Evolutionary conservation across 2,329 filamentous ascomycete species (phyloP), one percentile per base, ranked within the genome.

Genomic region (Talaromyces sp.): DNA sequence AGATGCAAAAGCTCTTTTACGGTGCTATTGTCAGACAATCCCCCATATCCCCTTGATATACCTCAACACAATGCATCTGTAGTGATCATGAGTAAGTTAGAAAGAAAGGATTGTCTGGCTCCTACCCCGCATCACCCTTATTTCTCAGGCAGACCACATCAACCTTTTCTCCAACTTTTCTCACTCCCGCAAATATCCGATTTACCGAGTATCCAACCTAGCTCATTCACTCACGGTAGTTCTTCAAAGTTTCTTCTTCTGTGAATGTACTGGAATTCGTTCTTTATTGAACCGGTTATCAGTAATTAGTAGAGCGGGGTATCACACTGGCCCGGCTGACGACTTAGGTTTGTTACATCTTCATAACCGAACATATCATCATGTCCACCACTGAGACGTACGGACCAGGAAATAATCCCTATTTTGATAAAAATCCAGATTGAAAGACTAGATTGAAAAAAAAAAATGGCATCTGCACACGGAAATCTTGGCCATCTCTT

Each of bases 401-500:
- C n/a, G n/a, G n/a, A 51, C 35, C 6, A 10, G 33, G 17, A 50
- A 35, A 36, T 5, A 10, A 7, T 28, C 25, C 4, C n/a, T n/a
- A n/a, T n/a, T 28, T 7, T 28, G 25, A 28, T 28, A 28, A 28
- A n/a, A 28, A 7, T 37, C 28, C n/a, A 33, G 19, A 7, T 5
- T 19, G 21, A 39, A 36, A n/a, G n/a, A n/a, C n/a, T n/a, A n/a
- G 35, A 35, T 2, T 28, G 17, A 57, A 31, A n/a, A n/a, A n/a
- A n/a, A n/a, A n/a, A n/a, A 36, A 80, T 84, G 83, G 83, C 83
- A 13, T 78, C 81, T 11, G 70, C 73, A 53, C 78, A 85, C 65
- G 85, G 85, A 63, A 80, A 81, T 58, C 78, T 85, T 35, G 80
- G 83, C 17, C 85, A 96, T 72, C 84, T 97, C 63, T 85, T 97